phyloP scores from a whole-genome alignment of 805 yeast genomes.

The Kodamaea laetipori region DNA sequence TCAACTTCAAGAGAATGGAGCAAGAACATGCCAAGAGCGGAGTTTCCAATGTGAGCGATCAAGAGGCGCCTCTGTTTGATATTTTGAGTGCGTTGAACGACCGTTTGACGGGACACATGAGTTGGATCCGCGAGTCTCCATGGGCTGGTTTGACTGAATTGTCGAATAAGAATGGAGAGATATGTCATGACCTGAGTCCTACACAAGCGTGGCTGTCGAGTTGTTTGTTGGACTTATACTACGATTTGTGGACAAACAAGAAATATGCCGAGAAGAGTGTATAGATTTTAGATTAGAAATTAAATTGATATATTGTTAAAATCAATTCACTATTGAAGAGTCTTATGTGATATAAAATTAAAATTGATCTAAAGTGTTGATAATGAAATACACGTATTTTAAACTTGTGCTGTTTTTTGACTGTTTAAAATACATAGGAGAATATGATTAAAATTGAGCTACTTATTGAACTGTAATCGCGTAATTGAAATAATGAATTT shows the following conservation, averaged over 20 bases:
- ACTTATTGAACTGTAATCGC: too few relatives aligned
- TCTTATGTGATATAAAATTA: too few relatives aligned
- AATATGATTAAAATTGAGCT: too few relatives aligned
- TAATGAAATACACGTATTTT: too few relatives aligned
- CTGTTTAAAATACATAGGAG: too few relatives aligned
- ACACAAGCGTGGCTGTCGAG: slow-evolving; percentile 97
- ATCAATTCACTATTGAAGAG: too few relatives aligned
- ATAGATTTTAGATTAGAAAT: neutral
- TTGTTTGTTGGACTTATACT: slow-evolving; percentile 77
- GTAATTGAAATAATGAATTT: too few relatives aligned
- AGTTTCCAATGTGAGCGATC: slow-evolving; percentile 15
- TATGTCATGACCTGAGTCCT: slow-evolving; percentile 87
- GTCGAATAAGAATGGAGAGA: slow-evolving; percentile 82
- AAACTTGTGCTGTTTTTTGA: too few relatives aligned
- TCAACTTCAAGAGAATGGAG: slow-evolving; percentile 49
- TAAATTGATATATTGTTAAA: neutral
- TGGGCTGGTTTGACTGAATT: slow-evolving; percentile 96
- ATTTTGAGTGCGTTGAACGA: slow-evolving; percentile 60
- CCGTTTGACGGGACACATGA: slow-evolving; percentile 63
- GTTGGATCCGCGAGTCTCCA: slow-evolving; percentile 70
- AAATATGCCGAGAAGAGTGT: slow-evolving; percentile 2
- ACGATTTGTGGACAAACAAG: slow-evolving; percentile 51
- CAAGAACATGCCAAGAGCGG: slow-evolving; percentile 31
- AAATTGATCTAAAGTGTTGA: too few relatives aligned
- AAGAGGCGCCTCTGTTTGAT: slow-evolving; percentile 44